These are phyloP conservation scores for Myriangium duriaei DNA, from an alignment of 2,329 filamentous ascomycete species.

Conservation along the genomic window DNA sequence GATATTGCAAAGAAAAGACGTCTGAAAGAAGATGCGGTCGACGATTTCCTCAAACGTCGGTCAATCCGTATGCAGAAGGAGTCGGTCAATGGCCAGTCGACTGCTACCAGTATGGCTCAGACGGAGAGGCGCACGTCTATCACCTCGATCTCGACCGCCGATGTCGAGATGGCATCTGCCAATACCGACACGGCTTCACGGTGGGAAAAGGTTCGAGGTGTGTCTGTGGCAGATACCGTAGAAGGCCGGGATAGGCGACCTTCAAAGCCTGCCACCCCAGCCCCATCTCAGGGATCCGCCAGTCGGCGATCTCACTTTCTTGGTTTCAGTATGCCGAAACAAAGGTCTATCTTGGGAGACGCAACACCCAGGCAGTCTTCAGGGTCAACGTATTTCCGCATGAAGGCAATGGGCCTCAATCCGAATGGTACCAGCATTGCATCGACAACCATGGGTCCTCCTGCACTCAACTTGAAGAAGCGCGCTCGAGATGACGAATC, in stretches of 20 bases:
- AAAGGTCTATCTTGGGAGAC: conserved; percentile 7
- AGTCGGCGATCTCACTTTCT: conserved; percentile 20
- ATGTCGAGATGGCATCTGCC: not conserved
- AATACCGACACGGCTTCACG: not conserved
- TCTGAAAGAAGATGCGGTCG: conserved; percentile 14
- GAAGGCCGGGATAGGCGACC: conserved; percentile 15
- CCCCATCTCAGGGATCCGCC: conserved; percentile 6
- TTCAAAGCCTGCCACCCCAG: conserved; percentile 13
- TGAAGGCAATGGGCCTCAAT: conserved; percentile 37
- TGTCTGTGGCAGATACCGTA: conserved; percentile 13
- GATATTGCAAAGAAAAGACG: conserved; percentile 15
- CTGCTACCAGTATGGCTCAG: conserved; percentile 4
- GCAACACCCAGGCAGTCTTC: conserved; percentile 10
- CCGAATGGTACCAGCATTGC: conserved; percentile 20
- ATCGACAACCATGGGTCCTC: conserved; percentile 15
- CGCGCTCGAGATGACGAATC: conserved; percentile 12
- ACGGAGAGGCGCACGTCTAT: conserved; percentile 7
- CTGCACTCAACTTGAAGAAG: conserved; percentile 11
- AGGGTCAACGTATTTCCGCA: conserved; percentile 35
- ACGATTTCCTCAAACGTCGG: conserved; percentile 13
- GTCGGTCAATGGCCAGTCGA: conserved; percentile 13
- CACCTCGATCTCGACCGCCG: not conserved
- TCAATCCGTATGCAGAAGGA: conserved; percentile 16
- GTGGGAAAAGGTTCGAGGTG: not conserved
- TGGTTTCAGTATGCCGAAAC: conserved; percentile 14